Evolutionary conservation across 345 rosid species (phyloP).

Genomic region (Populus euphratica): DNA sequence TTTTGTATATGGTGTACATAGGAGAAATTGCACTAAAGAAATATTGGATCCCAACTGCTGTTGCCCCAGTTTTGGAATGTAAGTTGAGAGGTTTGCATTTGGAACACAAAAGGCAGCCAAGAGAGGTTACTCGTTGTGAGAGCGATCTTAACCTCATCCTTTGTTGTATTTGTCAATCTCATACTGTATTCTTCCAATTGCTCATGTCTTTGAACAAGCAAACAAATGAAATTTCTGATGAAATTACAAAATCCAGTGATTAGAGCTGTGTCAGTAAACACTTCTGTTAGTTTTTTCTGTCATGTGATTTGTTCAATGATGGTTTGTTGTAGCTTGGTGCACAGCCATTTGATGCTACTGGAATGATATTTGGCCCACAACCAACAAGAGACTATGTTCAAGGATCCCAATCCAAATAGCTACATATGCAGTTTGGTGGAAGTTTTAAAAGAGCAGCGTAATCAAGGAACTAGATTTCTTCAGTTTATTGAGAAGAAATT

Average conservation of each 20-base stretch:
- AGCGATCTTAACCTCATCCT: not conserved
- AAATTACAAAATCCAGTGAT: not conserved
- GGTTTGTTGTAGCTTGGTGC: constrained; percentile 41
- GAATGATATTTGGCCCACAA: constrained; percentile 60
- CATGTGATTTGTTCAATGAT: not conserved
- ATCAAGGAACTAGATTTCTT: constrained; percentile 15
- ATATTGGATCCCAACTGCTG: not conserved
- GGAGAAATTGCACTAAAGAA: not conserved
- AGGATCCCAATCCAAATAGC: constrained; percentile 64
- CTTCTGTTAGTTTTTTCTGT: not conserved
- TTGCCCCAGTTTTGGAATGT: not conserved
- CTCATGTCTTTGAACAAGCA: not conserved
- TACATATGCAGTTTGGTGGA: constrained; percentile 79
- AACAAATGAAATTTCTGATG: not conserved
- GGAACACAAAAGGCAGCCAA: not conserved
- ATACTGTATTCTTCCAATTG: not conserved
- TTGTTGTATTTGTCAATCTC: not conserved
- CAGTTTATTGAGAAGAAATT: constrained; percentile 8
- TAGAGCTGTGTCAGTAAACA: not conserved
- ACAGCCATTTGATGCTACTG: constrained; percentile 51
- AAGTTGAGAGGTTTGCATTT: not conserved
- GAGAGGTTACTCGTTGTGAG: not conserved
- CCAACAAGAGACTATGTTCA: constrained; percentile 50
- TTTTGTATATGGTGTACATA: not conserved
- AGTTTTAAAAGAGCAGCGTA: constrained; percentile 49